A percentile compares a stretch with the other conserved stretches of the same genome.
These are phyloP conservation scores for Millerozyma miso DNA, from an alignment of 805 yeast genomes.

Conservation along the genomic window DNA sequence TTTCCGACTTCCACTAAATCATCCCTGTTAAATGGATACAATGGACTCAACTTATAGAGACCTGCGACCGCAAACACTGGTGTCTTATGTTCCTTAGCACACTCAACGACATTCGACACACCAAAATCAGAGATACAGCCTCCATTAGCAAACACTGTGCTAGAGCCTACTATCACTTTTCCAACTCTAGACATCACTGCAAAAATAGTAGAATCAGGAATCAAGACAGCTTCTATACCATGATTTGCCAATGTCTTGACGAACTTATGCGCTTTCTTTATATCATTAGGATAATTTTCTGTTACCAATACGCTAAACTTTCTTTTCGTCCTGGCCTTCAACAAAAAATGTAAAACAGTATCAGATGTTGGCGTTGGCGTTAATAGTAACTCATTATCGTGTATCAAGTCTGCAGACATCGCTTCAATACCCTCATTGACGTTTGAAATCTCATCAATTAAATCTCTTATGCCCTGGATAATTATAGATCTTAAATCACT, in stretches of 20 bases:
- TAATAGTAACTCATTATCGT: conserved; percentile 78
- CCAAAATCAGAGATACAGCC: conserved; percentile 90
- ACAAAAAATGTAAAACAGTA: conserved; percentile 81
- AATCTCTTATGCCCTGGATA: conserved; percentile 87
- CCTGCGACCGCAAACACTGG: conserved; percentile 97
- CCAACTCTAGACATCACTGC: conserved; percentile 98
- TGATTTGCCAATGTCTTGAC: conserved; percentile 78
- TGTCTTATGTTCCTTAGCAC: conserved; percentile 93
- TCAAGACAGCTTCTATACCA: conserved; percentile 82
- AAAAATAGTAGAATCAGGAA: conserved; percentile 88
- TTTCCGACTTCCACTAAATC: conserved; percentile 87
- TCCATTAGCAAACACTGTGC: conserved; percentile 93
- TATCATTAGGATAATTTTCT: conserved; percentile 87
- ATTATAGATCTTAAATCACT: conserved; percentile 78
- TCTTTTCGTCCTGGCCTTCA: conserved; percentile 85
- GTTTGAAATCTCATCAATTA: conserved; percentile 85
- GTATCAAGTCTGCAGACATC: conserved; percentile 89
- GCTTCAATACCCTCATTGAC: conserved; percentile 88
- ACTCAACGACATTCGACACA: conserved; percentile 87
- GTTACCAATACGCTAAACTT: conserved; percentile 89
- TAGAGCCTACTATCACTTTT: conserved; percentile 89
- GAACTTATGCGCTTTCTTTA: conserved; percentile 70
- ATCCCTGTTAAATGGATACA: conserved; percentile 85
- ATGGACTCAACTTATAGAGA: conserved; percentile 84
- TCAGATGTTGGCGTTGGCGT: conserved; percentile 95